A percentile compares a stretch with the other conserved stretches of the same genome.
phyloP scores from a whole-genome alignment of 495 filamentous ascomycete genomes.

The Geoglossum glabrum region DNA sequence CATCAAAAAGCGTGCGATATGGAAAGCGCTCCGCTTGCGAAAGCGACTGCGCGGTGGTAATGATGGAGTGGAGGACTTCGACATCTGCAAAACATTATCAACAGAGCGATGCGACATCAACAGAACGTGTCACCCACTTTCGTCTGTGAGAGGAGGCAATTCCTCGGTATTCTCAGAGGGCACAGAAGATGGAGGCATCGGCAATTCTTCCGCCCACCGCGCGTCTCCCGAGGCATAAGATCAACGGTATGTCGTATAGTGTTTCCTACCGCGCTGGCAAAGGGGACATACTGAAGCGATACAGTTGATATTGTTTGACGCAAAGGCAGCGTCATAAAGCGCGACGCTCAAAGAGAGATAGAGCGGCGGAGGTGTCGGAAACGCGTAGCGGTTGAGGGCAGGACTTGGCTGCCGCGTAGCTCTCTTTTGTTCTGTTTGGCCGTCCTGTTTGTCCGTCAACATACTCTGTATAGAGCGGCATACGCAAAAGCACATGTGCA shows the following conservation, averaged over 20 bases:
- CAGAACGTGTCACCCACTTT: constrained; percentile 27
- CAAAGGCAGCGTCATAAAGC: background rate
- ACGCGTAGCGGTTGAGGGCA: no score
- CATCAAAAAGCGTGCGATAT: constrained; percentile 59
- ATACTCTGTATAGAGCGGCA: no score
- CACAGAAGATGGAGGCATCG: constrained; percentile 37
- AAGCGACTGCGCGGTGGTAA: constrained; percentile 45
- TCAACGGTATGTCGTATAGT: background rate
- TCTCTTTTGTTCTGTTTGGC: no score
- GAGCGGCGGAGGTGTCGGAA: background rate
- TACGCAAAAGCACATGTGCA: no score
- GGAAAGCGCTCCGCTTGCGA: constrained; percentile 43
- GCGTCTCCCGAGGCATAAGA: constrained; percentile 34
- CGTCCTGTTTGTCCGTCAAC: no score
- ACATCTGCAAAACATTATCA: constrained; percentile 37
- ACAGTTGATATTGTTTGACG: background rate
- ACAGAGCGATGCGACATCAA: background rate
- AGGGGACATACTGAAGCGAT: background rate
- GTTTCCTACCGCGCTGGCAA: background rate
- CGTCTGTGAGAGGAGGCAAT: constrained; percentile 28
- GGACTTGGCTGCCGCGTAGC: no score
- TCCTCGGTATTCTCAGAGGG: constrained; percentile 8
- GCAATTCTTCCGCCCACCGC: constrained; percentile 31
- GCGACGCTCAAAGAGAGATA: background rate
- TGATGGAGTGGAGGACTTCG: constrained; percentile 54